Percentiles rank a stretch among this genome's conserved stretches.
Conservation (phyloP, 257 asterid species). For the Primulina eburnea region DNA sequence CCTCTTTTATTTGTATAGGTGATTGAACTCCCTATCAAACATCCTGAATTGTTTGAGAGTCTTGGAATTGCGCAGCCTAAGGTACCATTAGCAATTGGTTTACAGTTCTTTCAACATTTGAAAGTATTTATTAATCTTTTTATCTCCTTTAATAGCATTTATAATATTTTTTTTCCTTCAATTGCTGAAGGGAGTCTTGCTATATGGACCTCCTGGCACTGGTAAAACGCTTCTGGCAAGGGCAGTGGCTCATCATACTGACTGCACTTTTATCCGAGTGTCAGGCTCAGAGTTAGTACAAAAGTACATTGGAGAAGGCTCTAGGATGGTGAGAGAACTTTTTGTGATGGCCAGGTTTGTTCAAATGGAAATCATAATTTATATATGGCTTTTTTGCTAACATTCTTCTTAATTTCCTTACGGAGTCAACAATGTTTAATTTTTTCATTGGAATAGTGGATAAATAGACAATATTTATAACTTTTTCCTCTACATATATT, state of each 20-base stretch:
- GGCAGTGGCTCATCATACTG: constrained; percentile 78
- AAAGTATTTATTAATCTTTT: constrained; percentile 9
- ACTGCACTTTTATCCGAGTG: constrained; percentile 68
- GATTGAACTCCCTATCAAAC: constrained; percentile 74
- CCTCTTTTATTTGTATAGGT: constrained; percentile 38
- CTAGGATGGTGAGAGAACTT: constrained; percentile 76
- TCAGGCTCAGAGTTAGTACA: constrained; percentile 76
- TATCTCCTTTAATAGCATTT: constrained; percentile 10
- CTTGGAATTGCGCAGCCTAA: constrained; percentile 81
- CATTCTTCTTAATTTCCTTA: neutral
- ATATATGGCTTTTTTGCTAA: neutral
- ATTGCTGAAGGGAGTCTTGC: constrained; percentile 56
- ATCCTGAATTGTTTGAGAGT: constrained; percentile 73
- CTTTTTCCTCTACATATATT: neutral
- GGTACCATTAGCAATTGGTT: constrained; percentile 31
- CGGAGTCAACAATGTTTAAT: neutral
- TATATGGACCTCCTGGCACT: constrained; percentile 76
- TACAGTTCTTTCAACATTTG: constrained; percentile 1
- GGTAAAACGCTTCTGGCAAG: constrained; percentile 74
- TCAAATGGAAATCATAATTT: neutral
- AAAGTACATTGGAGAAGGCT: constrained; percentile 79
- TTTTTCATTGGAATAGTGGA: neutral
- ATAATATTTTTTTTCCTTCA: constrained; percentile 13
- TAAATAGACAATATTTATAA: constrained; percentile 1
- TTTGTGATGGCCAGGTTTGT: constrained; percentile 78